Evolutionary conservation across 352 stramenopile species (phyloP).

Genomic region (Pythium vanterpoolii): DNA sequence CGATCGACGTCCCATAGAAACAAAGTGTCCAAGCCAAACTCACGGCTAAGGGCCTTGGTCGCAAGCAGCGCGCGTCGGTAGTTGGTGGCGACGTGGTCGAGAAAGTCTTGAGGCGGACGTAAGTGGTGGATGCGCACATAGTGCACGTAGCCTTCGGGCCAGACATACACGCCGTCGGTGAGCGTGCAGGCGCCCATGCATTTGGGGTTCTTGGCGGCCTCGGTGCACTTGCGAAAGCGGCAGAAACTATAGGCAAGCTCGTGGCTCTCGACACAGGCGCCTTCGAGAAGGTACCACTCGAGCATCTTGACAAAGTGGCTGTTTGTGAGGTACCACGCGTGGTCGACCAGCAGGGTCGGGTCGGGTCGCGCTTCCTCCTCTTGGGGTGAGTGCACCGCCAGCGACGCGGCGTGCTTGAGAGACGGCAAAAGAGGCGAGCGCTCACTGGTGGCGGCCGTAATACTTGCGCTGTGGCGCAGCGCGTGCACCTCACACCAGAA

Average conservation of each 20-base stretch:
- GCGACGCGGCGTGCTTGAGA: background rate
- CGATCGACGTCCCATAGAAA: conserved; percentile 53
- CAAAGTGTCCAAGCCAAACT: conserved; percentile 28
- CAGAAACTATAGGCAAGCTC: conserved; percentile 83
- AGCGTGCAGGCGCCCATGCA: conserved; percentile 73
- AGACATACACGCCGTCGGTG: conserved; percentile 73
- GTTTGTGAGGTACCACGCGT: conserved; percentile 38
- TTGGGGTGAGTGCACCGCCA: background rate
- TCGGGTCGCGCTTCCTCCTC: conserved; percentile 31
- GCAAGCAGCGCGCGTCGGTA: conserved; percentile 28
- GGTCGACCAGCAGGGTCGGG: conserved; percentile 48
- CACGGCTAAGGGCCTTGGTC: conserved; percentile 25
- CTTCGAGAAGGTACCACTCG: conserved; percentile 53
- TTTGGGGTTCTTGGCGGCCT: conserved; percentile 33
- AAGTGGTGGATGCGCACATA: conserved; percentile 66
- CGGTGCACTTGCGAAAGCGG: conserved; percentile 50
- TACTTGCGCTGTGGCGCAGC: conserved; percentile 3
- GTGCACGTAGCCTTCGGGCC: conserved; percentile 78
- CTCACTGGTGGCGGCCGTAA: background rate
- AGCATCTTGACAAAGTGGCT: conserved; percentile 31
- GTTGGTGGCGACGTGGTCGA: conserved; percentile 46
- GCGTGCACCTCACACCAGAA: conserved; percentile 14
- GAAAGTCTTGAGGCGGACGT: conserved; percentile 52
- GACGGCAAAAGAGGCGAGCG: conserved; percentile 1
- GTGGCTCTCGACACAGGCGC: conserved; percentile 67